A percentile compares a stretch with the other conserved stretches of the same genome.
Evolutionary conservation across 75 land plant genomes (phyloP).

Genomic region (Pseudotsuga menziesii): DNA sequence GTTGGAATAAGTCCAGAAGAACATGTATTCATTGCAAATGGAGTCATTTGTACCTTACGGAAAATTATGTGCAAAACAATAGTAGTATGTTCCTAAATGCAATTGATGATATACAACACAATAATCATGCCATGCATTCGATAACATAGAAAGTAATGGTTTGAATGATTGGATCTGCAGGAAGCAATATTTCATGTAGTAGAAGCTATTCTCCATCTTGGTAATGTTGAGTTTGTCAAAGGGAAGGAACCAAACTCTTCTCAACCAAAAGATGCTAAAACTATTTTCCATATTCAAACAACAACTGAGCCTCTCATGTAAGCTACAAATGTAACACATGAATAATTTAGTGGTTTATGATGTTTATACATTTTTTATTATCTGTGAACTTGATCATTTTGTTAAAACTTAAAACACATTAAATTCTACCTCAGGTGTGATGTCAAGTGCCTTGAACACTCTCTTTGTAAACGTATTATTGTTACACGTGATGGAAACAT

Average conservation of each 20-base stretch:
- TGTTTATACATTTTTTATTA: neutral
- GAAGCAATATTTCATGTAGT: slow-evolving; percentile 80
- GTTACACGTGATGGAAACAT: slow-evolving; percentile 93
- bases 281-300: slow-evolving; percentile 49
- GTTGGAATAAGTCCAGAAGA: slow-evolving; percentile 86
- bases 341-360: neutral
- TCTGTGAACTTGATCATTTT: neutral
- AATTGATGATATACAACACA: neutral
- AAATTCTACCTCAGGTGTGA: slow-evolving; percentile 58
- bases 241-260: slow-evolving; percentile 79
- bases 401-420: neutral
- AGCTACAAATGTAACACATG: slow-evolving; percentile 1
- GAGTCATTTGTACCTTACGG: neutral
- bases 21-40: slow-evolving; percentile 48
- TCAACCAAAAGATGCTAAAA: slow-evolving; percentile 57
- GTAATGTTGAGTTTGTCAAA: slow-evolving; percentile 63
- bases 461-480: slow-evolving; percentile 73
- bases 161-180: slow-evolving; percentile 22
- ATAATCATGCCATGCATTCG: neutral
- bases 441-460: slow-evolving; percentile 61
- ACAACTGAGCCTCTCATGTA: slow-evolving; percentile 77
- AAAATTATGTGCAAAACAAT: neutral
- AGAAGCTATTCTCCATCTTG: slow-evolving; percentile 77
- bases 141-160: slow-evolving; percentile 3
- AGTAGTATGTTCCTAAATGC: slow-evolving; percentile 3